Percentiles rank a stretch among this genome's conserved stretches.
These are phyloP conservation scores for Tetrahymena borealis DNA, from an alignment of 73 alveolate genomes.

Conservation along the genomic window DNA sequence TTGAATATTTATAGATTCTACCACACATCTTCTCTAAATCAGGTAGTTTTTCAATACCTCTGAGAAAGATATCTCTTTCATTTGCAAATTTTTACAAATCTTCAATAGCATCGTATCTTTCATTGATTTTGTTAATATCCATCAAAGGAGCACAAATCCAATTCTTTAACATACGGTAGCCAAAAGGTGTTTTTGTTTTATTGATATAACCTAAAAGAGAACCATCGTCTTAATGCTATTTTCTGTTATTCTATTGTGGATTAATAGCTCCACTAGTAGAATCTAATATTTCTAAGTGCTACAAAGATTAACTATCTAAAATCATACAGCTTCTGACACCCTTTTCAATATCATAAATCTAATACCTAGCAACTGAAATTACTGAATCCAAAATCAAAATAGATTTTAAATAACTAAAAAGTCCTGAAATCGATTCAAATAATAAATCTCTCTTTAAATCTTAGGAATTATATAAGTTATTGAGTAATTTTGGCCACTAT, in stretches of 20 bases:
- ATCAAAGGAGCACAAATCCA: slow-evolving; percentile 68
- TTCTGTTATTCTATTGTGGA: neutral
- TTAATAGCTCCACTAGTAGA: neutral
- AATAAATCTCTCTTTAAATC: neutral
- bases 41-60: slow-evolving; percentile 29
- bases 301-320: slow-evolving; percentile 30
- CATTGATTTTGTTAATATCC: slow-evolving; percentile 51
- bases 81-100: slow-evolving; percentile 35
- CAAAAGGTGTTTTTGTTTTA: slow-evolving; percentile 59
- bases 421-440: slow-evolving; percentile 22
- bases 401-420: slow-evolving; percentile 13
- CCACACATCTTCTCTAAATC: slow-evolving; percentile 54
- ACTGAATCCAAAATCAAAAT: slow-evolving; percentile 24
- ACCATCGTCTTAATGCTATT: slow-evolving; percentile 27
- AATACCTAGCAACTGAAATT: slow-evolving; percentile 24
- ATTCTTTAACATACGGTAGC: slow-evolving; percentile 57
- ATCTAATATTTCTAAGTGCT: slow-evolving; percentile 18
- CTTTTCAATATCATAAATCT: slow-evolving; percentile 18
- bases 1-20: slow-evolving; percentile 55
- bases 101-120: slow-evolving; percentile 54
- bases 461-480: neutral
- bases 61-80: slow-evolving; percentile 43
- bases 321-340: slow-evolving; percentile 15
- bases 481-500: neutral
- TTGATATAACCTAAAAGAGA: slow-evolving; percentile 52